phyloP scores from a whole-genome alignment of 2,329 filamentous ascomycete genomes.

The Zymoseptoria ardabiliae region DNA sequence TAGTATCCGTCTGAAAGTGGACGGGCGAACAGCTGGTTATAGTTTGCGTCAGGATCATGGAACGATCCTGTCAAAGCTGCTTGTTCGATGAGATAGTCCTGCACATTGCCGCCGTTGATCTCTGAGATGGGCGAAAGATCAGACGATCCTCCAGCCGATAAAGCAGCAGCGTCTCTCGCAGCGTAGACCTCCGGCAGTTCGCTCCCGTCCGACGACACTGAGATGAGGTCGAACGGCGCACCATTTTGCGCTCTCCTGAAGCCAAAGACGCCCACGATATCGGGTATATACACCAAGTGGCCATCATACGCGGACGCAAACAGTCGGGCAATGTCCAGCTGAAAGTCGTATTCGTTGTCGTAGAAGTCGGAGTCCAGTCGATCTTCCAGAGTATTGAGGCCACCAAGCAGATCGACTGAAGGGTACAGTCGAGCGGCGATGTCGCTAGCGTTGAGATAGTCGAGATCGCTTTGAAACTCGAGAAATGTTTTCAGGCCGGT shows the following conservation, averaged over 20 bases:
- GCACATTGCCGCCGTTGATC: constrained; percentile 32
- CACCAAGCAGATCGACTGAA: constrained; percentile 33
- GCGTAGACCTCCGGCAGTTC: constrained; percentile 32
- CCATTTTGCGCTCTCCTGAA: constrained; percentile 20
- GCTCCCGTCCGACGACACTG: constrained; percentile 31
- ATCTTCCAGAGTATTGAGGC: constrained; percentile 30
- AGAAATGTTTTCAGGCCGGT: constrained; percentile 17
- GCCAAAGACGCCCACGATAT: constrained; percentile 33
- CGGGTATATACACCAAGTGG: constrained; percentile 33
- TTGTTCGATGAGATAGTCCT: constrained; percentile 29
- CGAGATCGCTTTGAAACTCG: constrained; percentile 35
- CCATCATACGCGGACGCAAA: constrained; percentile 35
- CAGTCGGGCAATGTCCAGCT: constrained; percentile 30
- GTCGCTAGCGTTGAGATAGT: constrained; percentile 34
- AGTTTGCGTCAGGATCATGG: constrained; percentile 36
- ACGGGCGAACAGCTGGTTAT: constrained; percentile 34
- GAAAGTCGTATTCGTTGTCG: constrained; percentile 36
- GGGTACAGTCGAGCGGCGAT: constrained; percentile 30
- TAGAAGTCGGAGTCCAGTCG: constrained; percentile 27
- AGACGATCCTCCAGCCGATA: constrained; percentile 11
- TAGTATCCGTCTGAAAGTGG: constrained; percentile 20
- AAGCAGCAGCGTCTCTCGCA: constrained; percentile 22
- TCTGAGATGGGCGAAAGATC: constrained; percentile 31
- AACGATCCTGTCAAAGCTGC: constrained; percentile 26
- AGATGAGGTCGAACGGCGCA: constrained; percentile 2